Conservation (phyloP, 495 filamentous ascomycete genomes). For the Neurospora sp. region DNA sequence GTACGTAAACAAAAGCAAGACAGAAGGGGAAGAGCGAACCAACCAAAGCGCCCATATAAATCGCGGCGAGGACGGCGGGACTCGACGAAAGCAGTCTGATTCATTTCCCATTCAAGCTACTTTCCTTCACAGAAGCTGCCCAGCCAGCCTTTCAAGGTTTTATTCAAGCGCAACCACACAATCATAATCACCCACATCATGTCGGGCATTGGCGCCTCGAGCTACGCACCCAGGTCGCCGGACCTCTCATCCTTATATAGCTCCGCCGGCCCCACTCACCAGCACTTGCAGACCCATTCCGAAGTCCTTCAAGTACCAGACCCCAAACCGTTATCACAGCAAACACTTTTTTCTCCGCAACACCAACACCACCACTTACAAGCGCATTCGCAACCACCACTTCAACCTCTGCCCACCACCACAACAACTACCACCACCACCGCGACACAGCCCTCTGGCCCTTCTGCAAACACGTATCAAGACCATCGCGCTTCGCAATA, state of each 20-base stretch:
- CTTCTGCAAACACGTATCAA: conserved; percentile 2
- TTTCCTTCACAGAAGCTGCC: neutral
- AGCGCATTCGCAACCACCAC: conserved; percentile 4
- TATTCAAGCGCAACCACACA: neutral
- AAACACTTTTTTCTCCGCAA: conserved; percentile 14
- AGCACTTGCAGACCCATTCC: conserved; percentile 10
- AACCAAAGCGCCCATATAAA: neutral
- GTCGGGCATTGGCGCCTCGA: conserved; percentile 29
- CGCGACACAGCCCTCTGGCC: conserved; percentile 4
- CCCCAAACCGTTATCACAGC: conserved; percentile 16
- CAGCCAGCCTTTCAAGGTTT: neutral
- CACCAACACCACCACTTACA: conserved; percentile 12
- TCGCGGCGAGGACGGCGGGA: neutral
- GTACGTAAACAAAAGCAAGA: neutral
- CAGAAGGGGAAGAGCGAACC: neutral
- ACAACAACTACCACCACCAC: conserved; percentile 8
- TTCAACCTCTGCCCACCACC: conserved; percentile 12
- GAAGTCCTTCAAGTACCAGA: neutral
- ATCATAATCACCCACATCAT: conserved; percentile 17
- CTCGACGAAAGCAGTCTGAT: neutral
- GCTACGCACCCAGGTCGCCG: conserved; percentile 46
- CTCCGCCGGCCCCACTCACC: conserved; percentile 21
- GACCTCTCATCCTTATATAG: conserved; percentile 43
- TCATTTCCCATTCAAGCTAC: neutral
- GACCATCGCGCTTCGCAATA: neutral